Evolutionary conservation across 164 flowering plant species (phyloP).

Genomic region (Magnolia changhungtana): DNA sequence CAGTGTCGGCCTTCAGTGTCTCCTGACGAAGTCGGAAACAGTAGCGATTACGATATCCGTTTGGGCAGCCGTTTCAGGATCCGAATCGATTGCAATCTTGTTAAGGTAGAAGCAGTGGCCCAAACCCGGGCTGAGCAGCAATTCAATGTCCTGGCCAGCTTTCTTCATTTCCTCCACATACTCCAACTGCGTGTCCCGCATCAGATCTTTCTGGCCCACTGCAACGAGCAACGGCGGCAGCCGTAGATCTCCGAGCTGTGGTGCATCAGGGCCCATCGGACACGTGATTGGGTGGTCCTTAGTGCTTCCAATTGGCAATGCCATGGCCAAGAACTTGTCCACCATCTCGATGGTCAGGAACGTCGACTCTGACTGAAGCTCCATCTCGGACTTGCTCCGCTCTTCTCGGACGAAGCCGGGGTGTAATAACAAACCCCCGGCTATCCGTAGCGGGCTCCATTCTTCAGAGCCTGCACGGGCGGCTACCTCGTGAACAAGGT

Average conservation of each 20-base stretch:
- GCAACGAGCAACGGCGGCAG: slow-evolving; percentile 59
- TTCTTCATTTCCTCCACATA: slow-evolving; percentile 64
- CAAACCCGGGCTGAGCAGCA: slow-evolving; percentile 39
- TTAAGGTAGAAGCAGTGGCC: slow-evolving; percentile 73
- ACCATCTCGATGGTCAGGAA: slow-evolving; percentile 68
- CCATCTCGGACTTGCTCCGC: slow-evolving; percentile 62
- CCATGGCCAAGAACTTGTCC: slow-evolving; percentile 59
- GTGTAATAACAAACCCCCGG: slow-evolving; percentile 63
- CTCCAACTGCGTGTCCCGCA: slow-evolving; percentile 67
- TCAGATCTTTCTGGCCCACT: slow-evolving; percentile 62
- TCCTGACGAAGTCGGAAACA: slow-evolving; percentile 43
- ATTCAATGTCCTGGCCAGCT: slow-evolving; percentile 59
- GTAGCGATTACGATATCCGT: slow-evolving; percentile 35
- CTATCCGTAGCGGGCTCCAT: slow-evolving; percentile 31
- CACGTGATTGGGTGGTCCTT: slow-evolving; percentile 82
- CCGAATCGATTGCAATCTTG: slow-evolving; percentile 58
- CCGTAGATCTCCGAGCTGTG: slow-evolving; percentile 30
- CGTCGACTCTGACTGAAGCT: slow-evolving; percentile 45
- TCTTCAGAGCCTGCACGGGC: slow-evolving; percentile 40
- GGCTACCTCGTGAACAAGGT: slow-evolving; percentile 65
- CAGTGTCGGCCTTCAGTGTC: slow-evolving; percentile 25
- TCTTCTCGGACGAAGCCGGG: slow-evolving; percentile 52
- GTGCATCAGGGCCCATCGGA: slow-evolving; percentile 68
- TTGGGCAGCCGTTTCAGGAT: slow-evolving; percentile 40
- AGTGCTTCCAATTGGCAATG: slow-evolving; percentile 55